Conservation (phyloP, 495 filamentous ascomycete genomes). For the Saxophila tyrrhenica region DNA sequence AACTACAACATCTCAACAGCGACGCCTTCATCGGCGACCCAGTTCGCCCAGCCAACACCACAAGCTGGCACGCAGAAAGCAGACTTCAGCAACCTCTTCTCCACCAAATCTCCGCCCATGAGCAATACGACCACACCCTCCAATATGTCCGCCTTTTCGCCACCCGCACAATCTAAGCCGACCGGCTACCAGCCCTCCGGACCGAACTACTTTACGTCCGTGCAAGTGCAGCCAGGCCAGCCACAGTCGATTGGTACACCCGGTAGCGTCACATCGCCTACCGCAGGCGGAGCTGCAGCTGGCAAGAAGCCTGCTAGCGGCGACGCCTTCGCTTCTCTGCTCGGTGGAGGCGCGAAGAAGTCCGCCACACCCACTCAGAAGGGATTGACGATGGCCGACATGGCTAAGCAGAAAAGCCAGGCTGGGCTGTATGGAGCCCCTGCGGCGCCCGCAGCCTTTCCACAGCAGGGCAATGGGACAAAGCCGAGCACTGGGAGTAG, state of each 20-base stretch:
- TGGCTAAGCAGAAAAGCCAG: conserved; percentile 91
- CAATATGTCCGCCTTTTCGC: conserved; percentile 41
- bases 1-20: conserved; percentile 45
- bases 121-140: conserved; percentile 38
- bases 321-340: conserved; percentile 82
- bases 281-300: conserved; percentile 28
- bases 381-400: conserved; percentile 69
- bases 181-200: conserved; percentile 61
- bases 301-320: conserved; percentile 48
- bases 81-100: conserved; percentile 69
- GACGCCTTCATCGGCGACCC: conserved; percentile 52
- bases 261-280: conserved; percentile 27
- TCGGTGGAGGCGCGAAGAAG: conserved; percentile 76
- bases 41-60: conserved; percentile 72
- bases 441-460: conserved; percentile 25
- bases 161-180: conserved; percentile 35
- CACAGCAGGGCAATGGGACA: conserved; percentile 12
- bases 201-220: conserved; percentile 92
- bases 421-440: conserved; percentile 81
- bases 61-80: conserved; percentile 67
- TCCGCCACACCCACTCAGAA: conserved; percentile 48
- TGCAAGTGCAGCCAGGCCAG: conserved; percentile 32
- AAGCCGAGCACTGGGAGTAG: conserved; percentile 22
- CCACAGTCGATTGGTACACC: conserved; percentile 15
- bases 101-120: conserved; percentile 65